These are phyloP conservation scores for Fusarium buharicum DNA, from an alignment of 2,329 filamentous ascomycete genomes.

Conservation along the genomic window DNA sequence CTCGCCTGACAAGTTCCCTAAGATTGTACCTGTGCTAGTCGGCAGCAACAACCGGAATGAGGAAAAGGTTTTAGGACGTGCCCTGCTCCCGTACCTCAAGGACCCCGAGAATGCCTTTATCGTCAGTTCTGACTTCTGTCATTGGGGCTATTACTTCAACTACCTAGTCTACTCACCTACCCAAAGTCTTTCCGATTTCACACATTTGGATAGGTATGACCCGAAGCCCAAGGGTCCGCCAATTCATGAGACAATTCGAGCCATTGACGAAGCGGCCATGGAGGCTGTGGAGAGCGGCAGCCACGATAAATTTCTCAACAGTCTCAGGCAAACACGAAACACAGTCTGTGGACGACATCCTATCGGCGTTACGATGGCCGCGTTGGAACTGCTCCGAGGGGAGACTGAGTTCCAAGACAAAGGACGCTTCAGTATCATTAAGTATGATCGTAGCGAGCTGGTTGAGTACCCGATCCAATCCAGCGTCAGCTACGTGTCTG, in stretches of 20 bases:
- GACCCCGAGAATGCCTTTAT: constrained; percentile 84
- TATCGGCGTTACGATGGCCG: constrained; percentile 92
- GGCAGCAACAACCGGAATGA: constrained; percentile 73
- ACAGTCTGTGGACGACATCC: constrained; percentile 96
- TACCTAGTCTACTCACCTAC: constrained; percentile 79
- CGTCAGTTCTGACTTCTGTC: constrained; percentile 94
- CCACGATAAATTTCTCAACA: constrained; percentile 75
- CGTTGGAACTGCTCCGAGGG: constrained; percentile 72
- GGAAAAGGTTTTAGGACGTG: constrained; percentile 74
- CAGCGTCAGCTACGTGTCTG: constrained; percentile 95
- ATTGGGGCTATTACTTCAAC: constrained; percentile 85
- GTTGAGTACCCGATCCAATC: constrained; percentile 75
- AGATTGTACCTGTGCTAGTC: constrained; percentile 85
- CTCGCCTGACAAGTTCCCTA: constrained; percentile 69
- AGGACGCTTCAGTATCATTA: constrained; percentile 78
- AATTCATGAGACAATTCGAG: constrained; percentile 87
- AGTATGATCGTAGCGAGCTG: constrained; percentile 87
- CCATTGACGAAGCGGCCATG: constrained; percentile 84
- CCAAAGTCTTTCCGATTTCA: constrained; percentile 54
- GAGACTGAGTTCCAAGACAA: constrained; percentile 51
- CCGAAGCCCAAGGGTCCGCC: constrained; percentile 53
- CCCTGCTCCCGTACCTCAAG: constrained; percentile 81
- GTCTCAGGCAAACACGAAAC: constrained; percentile 79
- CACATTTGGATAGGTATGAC: constrained; percentile 49
- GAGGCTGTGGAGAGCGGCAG: constrained; percentile 81